phyloP scores from a whole-genome alignment of 495 filamentous ascomycete species.

The Tirmania nivea region DNA sequence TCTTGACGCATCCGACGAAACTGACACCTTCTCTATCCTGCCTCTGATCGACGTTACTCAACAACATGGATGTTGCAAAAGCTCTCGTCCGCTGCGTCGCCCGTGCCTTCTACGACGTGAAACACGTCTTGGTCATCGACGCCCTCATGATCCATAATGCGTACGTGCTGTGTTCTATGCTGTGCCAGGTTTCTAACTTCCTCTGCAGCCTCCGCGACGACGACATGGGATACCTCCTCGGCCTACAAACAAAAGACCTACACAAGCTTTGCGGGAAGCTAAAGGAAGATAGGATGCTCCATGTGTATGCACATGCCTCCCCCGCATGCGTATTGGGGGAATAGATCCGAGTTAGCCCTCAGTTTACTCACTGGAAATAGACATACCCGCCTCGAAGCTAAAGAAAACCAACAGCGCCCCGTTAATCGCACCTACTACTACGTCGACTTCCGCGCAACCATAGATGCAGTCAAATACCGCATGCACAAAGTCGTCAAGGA shows the following conservation, averaged over 20 bases:
- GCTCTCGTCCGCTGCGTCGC: slow-evolving; percentile 69
- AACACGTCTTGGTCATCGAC: slow-evolving; percentile 77
- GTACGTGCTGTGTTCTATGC: slow-evolving; percentile 27
- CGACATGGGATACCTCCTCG: slow-evolving; percentile 66
- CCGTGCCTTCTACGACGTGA: slow-evolving; percentile 80
- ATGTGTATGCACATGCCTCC: slow-evolving; percentile 35
- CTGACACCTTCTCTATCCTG: too few species aligned
- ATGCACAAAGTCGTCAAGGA: slow-evolving; percentile 63
- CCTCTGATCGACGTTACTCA: not conserved
- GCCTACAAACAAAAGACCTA: slow-evolving; percentile 69
- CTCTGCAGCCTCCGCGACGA: slow-evolving; percentile 49
- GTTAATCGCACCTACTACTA: slow-evolving; percentile 83
- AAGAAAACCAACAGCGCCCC: slow-evolving; percentile 59
- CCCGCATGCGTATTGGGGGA: too few species aligned
- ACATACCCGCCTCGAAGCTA: slow-evolving; percentile 56
- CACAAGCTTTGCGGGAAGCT: slow-evolving; percentile 68
- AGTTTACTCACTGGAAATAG: slow-evolving; percentile 23
- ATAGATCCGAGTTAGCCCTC: not conserved
- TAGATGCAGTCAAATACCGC: slow-evolving; percentile 92
- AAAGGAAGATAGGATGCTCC: slow-evolving; percentile 63
- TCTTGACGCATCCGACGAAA: too few species aligned
- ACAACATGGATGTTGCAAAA: slow-evolving; percentile 63
- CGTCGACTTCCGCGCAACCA: slow-evolving; percentile 78
- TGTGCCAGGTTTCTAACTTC: not conserved
- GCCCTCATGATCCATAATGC: slow-evolving; percentile 79